These are phyloP conservation scores for Sanghuangporus baumii DNA, from an alignment of 1,284 basidiomycete genomes.

Conservation along the genomic window DNA sequence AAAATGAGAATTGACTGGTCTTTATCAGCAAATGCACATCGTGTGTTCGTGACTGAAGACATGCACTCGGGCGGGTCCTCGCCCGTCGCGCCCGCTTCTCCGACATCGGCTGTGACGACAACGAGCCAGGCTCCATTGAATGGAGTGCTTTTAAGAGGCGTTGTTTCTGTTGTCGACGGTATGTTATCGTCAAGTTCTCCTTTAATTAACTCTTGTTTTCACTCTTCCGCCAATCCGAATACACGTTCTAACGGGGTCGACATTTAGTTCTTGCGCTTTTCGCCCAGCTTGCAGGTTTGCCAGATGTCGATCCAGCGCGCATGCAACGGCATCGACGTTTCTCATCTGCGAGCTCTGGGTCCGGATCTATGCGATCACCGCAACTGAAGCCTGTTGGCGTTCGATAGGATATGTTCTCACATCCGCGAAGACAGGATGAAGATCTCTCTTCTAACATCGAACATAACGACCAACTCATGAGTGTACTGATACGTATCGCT, in stretches of 20 bases:
- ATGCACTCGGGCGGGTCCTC: conserved; percentile 22
- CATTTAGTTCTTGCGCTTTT: conserved; percentile 63
- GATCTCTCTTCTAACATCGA: not conserved
- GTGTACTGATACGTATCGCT: too few species aligned
- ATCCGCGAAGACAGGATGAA: not conserved
- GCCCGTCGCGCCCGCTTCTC: conserved; percentile 37
- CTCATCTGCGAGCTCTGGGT: conserved; percentile 41
- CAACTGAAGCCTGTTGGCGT: not conserved
- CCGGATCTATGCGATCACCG: not conserved
- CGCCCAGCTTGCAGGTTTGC: conserved; percentile 62
- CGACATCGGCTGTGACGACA: not conserved
- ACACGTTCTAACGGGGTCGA: not conserved
- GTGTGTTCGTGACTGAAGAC: conserved; percentile 68
- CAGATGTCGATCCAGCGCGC: conserved; percentile 63
- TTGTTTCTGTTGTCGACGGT: conserved; percentile 79
- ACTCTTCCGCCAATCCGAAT: not conserved
- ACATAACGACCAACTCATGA: not conserved
- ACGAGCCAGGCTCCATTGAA: conserved; percentile 30
- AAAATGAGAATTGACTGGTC: not conserved
- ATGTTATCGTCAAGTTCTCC: conserved; percentile 23
- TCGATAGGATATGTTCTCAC: not conserved
- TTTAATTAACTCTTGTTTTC: not conserved
- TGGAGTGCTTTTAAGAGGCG: conserved; percentile 38
- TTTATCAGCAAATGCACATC: conserved; percentile 61
- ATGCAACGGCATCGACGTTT: conserved; percentile 71